These are phyloP conservation scores for Colletotrichum sp. DNA, from an alignment of 2,329 filamentous ascomycete species.

Conservation along the genomic window DNA sequence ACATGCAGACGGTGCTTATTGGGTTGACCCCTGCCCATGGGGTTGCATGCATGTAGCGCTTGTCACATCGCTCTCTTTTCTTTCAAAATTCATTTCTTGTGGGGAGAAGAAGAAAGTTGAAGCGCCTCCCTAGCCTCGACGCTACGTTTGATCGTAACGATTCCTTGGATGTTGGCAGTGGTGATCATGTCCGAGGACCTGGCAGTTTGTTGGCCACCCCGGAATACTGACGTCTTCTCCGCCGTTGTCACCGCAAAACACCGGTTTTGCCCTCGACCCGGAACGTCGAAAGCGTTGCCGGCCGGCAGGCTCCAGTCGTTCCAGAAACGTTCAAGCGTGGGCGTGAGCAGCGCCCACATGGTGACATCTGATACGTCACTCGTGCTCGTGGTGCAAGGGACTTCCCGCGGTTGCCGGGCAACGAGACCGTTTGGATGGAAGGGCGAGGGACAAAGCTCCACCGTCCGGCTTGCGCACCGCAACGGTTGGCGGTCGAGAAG, in stretches of 20 bases:
- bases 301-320: not conserved
- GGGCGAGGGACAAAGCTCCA: not conserved
- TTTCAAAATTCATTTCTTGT: not conserved
- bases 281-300: not conserved
- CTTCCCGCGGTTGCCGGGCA: conserved; percentile 22
- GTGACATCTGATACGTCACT: conserved; percentile 20
- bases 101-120: not conserved
- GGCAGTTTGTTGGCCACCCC: not conserved
- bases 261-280: not conserved
- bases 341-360: not conserved
- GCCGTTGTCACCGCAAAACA: not conserved
- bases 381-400: conserved; percentile 10
- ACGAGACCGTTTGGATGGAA: conserved; percentile 3
- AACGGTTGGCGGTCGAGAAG: not conserved
- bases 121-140: not conserved
- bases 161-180: not conserved
- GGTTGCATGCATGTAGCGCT: not conserved
- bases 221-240: not conserved
- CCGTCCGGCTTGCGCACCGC: not conserved
- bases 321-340: not conserved
- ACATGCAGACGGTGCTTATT: conserved; percentile 14
- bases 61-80: not conserved
- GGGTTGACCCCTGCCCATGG: conserved; percentile 3
- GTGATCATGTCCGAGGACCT: not conserved
- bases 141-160: not conserved